phyloP scores from a whole-genome alignment of 2,329 filamentous ascomycete genomes.

The Falciphora oryzae region DNA sequence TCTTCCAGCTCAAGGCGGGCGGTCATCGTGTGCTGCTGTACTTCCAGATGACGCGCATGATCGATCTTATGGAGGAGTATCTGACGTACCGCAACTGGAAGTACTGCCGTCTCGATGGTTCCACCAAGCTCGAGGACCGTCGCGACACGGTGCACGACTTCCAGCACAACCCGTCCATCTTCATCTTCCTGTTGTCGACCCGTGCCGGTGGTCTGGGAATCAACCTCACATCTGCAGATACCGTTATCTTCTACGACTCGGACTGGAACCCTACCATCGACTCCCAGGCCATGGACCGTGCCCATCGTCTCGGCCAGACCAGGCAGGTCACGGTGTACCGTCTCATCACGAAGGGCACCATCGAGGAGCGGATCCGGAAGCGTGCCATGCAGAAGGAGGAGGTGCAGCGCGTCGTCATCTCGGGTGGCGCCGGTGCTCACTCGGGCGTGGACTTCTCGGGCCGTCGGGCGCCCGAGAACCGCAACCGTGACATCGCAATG shows the following conservation, averaged over 20 bases:
- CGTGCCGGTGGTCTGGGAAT: slow-evolving; percentile 97
- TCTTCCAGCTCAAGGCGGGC: slow-evolving; percentile 85
- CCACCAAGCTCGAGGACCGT: slow-evolving; percentile 93
- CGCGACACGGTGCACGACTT: slow-evolving; percentile 96
- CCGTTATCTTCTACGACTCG: slow-evolving; percentile 98
- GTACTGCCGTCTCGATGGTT: slow-evolving; percentile 93
- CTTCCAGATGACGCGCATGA: slow-evolving; percentile 99
- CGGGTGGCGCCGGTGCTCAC: slow-evolving; percentile 64
- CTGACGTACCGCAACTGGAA: slow-evolving; percentile 98
- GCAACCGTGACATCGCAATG: slow-evolving; percentile 97
- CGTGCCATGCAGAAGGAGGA: slow-evolving; percentile 97
- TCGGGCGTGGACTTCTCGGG: slow-evolving; percentile 88
- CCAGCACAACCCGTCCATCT: slow-evolving; percentile 90
- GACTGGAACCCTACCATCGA: slow-evolving; percentile 99
- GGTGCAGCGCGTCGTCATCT: slow-evolving; percentile 94
- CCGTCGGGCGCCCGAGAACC: slow-evolving; percentile 76
- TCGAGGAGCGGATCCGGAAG: slow-evolving; percentile 97
- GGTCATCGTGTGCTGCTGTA: slow-evolving; percentile 92
- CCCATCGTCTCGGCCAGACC: slow-evolving; percentile 94
- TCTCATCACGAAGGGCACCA: slow-evolving; percentile 92
- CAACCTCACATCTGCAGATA: slow-evolving; percentile 93
- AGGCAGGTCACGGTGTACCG: slow-evolving; percentile 95
- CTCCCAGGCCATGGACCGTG: slow-evolving; percentile 97
- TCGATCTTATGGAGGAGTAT: slow-evolving; percentile 98
- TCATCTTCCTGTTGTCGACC: slow-evolving; percentile 93